Conservation (phyloP, 768 basidiomycete genomes). For the Leccinum variicolor region DNA sequence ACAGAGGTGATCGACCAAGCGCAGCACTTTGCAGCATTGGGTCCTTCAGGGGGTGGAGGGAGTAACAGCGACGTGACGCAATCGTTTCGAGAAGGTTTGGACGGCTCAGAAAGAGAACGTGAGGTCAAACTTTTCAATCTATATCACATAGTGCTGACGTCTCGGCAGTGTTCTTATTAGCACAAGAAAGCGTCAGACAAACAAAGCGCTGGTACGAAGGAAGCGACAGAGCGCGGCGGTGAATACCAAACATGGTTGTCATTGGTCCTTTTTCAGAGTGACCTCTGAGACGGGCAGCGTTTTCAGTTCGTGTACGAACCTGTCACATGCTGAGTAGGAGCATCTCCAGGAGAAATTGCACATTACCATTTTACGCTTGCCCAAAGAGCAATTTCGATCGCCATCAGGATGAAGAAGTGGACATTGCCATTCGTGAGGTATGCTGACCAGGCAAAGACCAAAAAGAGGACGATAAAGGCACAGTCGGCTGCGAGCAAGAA, state of each 20-base stretch:
- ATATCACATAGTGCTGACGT: conserved; percentile 5
- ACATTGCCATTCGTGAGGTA: conserved; percentile 60
- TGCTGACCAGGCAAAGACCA: conserved; percentile 57
- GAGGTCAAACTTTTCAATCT: conserved; percentile 31
- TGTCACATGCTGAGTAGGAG: conserved; percentile 29
- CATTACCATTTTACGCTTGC: conserved; percentile 77
- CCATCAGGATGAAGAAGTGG: conserved; percentile 65
- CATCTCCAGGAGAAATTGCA: not conserved
- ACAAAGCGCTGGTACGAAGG: conserved; percentile 87
- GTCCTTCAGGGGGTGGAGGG: conserved; percentile 51
- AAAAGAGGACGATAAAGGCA: conserved; percentile 54
- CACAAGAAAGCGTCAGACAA: conserved; percentile 75
- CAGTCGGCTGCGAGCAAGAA: conserved; percentile 64
- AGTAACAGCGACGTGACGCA: conserved; percentile 60
- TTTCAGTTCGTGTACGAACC: conserved; percentile 66
- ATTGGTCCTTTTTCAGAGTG: conserved; percentile 26
- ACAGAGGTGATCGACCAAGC: conserved; percentile 84
- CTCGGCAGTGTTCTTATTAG: conserved; percentile 72
- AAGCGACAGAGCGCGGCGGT: conserved; percentile 52
- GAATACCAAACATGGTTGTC: conserved; percentile 16
- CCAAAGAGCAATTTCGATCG: conserved; percentile 69
- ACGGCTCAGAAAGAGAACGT: conserved; percentile 91
- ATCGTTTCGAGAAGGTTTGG: conserved; percentile 85
- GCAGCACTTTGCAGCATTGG: conserved; percentile 78
- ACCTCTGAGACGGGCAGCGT: conserved; percentile 26